Conservation (phyloP, 305 asterid species). For the Caryopteris hybrid region DNA sequence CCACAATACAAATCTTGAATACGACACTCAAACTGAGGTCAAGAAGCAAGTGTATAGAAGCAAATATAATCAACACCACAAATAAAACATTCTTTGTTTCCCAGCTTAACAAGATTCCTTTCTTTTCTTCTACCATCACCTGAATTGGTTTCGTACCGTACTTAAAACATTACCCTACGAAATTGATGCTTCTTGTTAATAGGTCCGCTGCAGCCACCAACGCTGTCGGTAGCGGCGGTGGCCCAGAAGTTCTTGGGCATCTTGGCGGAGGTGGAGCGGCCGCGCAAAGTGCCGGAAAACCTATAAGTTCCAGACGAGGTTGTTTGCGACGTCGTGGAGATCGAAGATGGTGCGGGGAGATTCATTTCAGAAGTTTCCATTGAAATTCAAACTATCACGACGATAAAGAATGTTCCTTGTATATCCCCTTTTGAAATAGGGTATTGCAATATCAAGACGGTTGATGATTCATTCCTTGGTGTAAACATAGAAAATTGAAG, state of each 20-base stretch:
- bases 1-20: background rate
- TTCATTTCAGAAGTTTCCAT: slow-evolving; percentile 39
- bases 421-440: slow-evolving; percentile 10
- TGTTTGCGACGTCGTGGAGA: slow-evolving; percentile 26
- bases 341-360: slow-evolving; percentile 32
- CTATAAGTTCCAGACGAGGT: slow-evolving; percentile 45
- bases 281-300: slow-evolving; percentile 88
- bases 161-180: slow-evolving; percentile 83
- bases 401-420: background rate
- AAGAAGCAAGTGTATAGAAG: slow-evolving; percentile 10
- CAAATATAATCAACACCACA: background rate
- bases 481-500: too few relatives aligned
- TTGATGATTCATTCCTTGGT: too few relatives aligned
- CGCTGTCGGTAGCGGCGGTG: slow-evolving; percentile 23
- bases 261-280: slow-evolving; percentile 57
- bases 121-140: slow-evolving; percentile 30
- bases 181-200: slow-evolving; percentile 73
- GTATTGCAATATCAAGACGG: too few relatives aligned
- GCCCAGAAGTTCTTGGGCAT: slow-evolving; percentile 26
- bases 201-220: slow-evolving; percentile 48
- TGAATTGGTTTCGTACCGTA: slow-evolving; percentile 80
- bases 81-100: background rate
- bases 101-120: background rate
- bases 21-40: slow-evolving; percentile 16
- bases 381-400: slow-evolving; percentile 15